Evolutionary conservation across 2,329 filamentous ascomycete species (phyloP).

Genomic region (Trichophyton simii): DNA sequence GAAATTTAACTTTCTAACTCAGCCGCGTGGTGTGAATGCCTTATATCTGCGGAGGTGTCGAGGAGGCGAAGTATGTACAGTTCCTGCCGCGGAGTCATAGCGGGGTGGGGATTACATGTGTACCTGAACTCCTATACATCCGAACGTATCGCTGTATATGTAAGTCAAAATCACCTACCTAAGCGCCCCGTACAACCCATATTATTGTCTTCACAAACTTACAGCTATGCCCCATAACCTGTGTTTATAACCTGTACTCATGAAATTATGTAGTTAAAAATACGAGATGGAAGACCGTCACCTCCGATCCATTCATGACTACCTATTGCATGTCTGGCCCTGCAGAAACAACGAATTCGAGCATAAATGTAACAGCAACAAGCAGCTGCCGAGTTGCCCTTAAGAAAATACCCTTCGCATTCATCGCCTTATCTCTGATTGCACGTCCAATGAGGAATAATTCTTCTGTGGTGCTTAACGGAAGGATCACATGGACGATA

Average conservation of each 20-base stretch:
- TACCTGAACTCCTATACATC: background rate
- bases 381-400: background rate
- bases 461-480: background rate
- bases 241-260: background rate
- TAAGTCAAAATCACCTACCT: background rate
- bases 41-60: background rate
- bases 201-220: background rate
- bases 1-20: background rate
- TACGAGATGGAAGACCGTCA: background rate
- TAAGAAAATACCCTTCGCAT: too few species aligned
- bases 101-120: background rate
- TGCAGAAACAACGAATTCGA: background rate
- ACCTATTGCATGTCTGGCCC: background rate
- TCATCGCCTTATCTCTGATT: background rate
- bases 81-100: background rate
- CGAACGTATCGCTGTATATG: background rate
- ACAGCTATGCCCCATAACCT: background rate
- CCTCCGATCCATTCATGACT: background rate
- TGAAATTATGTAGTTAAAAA: background rate
- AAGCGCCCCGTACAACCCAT: background rate
- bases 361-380: background rate
- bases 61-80: background rate
- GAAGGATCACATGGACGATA: background rate
- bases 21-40: background rate
- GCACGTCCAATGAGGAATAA: background rate